Conservation (phyloP, 257 asterid species). For the Solanum chilense region DNA sequence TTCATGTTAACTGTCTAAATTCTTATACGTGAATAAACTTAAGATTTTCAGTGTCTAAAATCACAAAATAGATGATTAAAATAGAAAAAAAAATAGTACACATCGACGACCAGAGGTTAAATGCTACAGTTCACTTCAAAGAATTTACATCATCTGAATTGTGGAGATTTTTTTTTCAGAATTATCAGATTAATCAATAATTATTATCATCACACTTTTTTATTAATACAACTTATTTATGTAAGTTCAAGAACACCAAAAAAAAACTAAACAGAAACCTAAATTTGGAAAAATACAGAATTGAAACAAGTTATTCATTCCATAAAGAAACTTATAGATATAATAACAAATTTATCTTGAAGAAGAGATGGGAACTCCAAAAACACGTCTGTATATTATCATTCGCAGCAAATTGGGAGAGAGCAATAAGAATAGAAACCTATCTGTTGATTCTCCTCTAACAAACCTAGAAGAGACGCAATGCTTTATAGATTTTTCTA, state of each 20-base stretch:
- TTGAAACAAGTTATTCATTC: background rate
- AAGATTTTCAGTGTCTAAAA: background rate
- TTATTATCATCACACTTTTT: background rate
- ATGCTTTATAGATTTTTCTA: no score
- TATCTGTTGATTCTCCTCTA: no score
- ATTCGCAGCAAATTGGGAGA: background rate
- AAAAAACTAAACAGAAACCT: background rate
- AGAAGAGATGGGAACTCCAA: background rate
- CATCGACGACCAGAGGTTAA: background rate
- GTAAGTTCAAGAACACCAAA: background rate
- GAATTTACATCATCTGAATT: background rate
- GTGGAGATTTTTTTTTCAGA: background rate
- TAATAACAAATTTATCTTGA: background rate
- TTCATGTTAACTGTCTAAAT: background rate
- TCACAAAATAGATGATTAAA: background rate
- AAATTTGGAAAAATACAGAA: background rate
- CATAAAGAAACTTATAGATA: background rate
- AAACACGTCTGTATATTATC: background rate
- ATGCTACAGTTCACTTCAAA: background rate
- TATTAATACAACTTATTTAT: background rate
- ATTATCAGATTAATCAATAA: no score
- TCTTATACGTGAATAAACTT: background rate
- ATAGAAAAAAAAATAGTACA: background rate
- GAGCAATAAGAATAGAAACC: background rate
- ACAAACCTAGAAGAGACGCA: background rate